phyloP scores from a whole-genome alignment of 306 rosid genomes.

The Vigna unguiculata region DNA sequence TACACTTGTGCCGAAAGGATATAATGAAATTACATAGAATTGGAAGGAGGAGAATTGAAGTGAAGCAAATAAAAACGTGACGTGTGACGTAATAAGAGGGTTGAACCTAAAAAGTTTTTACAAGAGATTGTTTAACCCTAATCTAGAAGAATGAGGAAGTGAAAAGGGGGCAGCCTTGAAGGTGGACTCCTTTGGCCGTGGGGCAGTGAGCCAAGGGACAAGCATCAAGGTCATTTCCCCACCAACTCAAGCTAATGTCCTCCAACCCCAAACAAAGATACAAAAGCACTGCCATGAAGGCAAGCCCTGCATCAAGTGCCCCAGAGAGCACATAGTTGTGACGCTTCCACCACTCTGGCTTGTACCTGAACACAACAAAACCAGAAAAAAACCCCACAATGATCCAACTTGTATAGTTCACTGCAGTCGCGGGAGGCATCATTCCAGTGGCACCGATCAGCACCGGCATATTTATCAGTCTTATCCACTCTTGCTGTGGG shows the following conservation, averaged over 20 bases:
- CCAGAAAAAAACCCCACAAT: conserved; percentile 76
- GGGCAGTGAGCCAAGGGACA: conserved; percentile 87
- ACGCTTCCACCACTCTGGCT: conserved; percentile 79
- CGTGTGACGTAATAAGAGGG: no score
- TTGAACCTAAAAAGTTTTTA: no score
- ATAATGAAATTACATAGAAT: no score
- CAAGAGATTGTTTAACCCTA: no score
- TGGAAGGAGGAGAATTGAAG: no score
- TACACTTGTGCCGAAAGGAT: no score
- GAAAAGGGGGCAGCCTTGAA: conserved; percentile 67
- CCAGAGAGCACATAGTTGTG: conserved; percentile 89
- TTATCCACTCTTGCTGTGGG: conserved; percentile 84
- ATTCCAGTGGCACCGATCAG: conserved; percentile 73
- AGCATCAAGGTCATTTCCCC: conserved; percentile 89
- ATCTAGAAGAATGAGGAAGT: background rate
- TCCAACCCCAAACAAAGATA: conserved; percentile 73
- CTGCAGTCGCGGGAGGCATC: conserved; percentile 93
- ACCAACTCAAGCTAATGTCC: conserved; percentile 66
- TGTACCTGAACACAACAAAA: conserved; percentile 69
- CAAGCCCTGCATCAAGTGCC: conserved; percentile 91
- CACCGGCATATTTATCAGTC: conserved; percentile 82
- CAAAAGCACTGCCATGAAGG: conserved; percentile 86
- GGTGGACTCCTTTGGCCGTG: conserved; percentile 55
- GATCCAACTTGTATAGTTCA: conserved; percentile 82
- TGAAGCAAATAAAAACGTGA: no score